Percentiles rank a stretch among this genome's conserved stretches.
Evolutionary conservation across 1,284 basidiomycete genomes (phyloP).

Genomic region (Takashimella tepidaria): DNA sequence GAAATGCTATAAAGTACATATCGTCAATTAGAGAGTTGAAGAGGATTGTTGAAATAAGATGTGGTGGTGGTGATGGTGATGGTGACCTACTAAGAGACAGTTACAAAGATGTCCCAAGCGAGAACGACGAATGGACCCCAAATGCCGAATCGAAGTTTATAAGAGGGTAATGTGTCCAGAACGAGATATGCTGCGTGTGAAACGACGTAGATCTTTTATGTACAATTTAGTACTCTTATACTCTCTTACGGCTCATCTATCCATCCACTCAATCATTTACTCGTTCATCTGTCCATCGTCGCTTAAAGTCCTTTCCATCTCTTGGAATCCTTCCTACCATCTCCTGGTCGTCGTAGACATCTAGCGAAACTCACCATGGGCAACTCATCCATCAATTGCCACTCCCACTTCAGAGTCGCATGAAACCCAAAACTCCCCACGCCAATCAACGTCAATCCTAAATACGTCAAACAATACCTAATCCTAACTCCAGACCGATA

Average conservation of each 20-base stretch:
- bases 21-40: background rate
- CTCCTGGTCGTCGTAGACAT: background rate
- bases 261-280: no score
- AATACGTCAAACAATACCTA: slow-evolving; percentile 34
- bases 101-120: slow-evolving; percentile 39
- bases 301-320: no score
- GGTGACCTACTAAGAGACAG: slow-evolving; percentile 48
- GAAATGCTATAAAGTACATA: slow-evolving; percentile 35
- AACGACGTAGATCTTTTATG: slow-evolving; percentile 45
- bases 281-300: no score
- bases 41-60: background rate
- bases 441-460: slow-evolving; percentile 43
- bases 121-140: slow-evolving; percentile 30
- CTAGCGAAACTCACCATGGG: slow-evolving; percentile 43
- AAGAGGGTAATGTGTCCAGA: slow-evolving; percentile 37
- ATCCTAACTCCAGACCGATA: slow-evolving; percentile 23
- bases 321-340: background rate
- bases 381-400: slow-evolving; percentile 49
- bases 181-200: slow-evolving; percentile 40
- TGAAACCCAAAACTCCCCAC: slow-evolving; percentile 47
- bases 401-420: slow-evolving; percentile 43
- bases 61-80: background rate
- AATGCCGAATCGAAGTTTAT: slow-evolving; percentile 32
- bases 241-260: no score
- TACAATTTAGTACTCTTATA: no score